Evolutionary conservation across 2,329 filamentous ascomycete genomes (phyloP).

Genomic region (Talaromyces piceae): DNA sequence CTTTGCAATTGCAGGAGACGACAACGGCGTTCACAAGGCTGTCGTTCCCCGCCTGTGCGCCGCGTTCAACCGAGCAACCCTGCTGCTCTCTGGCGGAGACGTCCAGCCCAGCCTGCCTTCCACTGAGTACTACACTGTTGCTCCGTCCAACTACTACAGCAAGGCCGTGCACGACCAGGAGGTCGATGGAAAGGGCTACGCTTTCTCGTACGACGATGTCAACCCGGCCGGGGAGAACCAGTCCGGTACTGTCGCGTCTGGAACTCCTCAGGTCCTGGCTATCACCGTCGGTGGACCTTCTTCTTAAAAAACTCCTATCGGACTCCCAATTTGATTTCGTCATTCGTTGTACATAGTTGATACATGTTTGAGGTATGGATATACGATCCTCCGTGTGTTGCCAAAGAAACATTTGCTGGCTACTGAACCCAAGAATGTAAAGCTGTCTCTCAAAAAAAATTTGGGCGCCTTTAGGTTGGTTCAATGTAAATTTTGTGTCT

Average conservation of each 20-base stretch:
- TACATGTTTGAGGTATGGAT: neutral
- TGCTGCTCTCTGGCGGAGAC: constrained; percentile 41
- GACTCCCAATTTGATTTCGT: neutral
- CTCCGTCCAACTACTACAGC: constrained; percentile 40
- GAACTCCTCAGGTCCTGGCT: constrained; percentile 39
- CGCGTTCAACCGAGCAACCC: constrained; percentile 41
- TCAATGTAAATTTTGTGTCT: no score
- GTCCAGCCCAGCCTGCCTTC: constrained; percentile 36
- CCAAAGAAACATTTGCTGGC: neutral
- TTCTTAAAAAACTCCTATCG: neutral
- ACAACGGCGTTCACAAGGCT: constrained; percentile 37
- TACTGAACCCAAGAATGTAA: neutral
- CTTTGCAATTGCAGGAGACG: constrained; percentile 27
- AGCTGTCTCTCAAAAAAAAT: no score
- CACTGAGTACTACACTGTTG: constrained; percentile 37
- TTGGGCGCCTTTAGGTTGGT: no score
- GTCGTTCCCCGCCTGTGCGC: constrained; percentile 45
- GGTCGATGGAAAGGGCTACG: constrained; percentile 54
- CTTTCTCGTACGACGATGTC: constrained; percentile 63
- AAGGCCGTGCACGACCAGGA: constrained; percentile 52
- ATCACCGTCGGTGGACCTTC: constrained; percentile 40
- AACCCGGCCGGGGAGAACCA: constrained; percentile 48
- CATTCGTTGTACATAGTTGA: neutral
- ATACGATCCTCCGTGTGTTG: neutral
- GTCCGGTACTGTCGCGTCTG: constrained; percentile 44